Base-by-base conservation (phyloP, 352 stramenopile species). In the Paralagenidium karlingii region DNA sequence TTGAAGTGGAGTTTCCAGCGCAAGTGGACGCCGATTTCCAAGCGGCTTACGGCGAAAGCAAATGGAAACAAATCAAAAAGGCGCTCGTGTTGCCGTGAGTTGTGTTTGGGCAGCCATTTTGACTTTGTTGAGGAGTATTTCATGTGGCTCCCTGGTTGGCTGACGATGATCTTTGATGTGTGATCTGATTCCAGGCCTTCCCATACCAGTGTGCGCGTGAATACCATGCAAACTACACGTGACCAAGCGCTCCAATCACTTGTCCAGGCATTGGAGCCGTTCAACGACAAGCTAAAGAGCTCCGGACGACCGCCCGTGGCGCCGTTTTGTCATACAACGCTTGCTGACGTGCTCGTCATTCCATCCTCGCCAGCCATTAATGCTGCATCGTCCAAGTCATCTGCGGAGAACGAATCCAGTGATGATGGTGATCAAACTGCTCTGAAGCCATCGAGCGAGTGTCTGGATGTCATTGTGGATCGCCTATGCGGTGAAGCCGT, bases 401-500 rank as follows among this genome's bases (percentile, higher is more conserved):
- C 40, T 3, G 27, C 34, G 0, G 49, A 64, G 7, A 53, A 67
- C 24, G 73, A 76, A 33, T 71, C 59, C 11, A 66, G n/a, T n/a
- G n/a, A n/a, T n/a, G n/a, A n/a, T n/a, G 3, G 22, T 20, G 16
- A 3, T 36, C 7, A 36, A 3, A 8, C 30, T 7, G 19, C 30
- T 16, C 30, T 36, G 19, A 36, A 36, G 30, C 22, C 19, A 16
- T 16, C 19, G 19, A 3, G 22, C 30, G 7, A 36, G 22, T 22
- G 22, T 22, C 16, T 20, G 7, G 19, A 3, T 3, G 3, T 96
- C 16, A 68, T 97, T 26, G 77, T 94, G 19, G 87, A 96, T 46
- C 63, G 85, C 18, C 75, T 94, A 10, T 97, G 90, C 52, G 90
- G 78, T 11, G 87, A 97, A 60, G 90, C 90, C 2, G 90, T 97